Conservation (phyloP, 306 rosid species). For the Acacia acuminata region DNA sequence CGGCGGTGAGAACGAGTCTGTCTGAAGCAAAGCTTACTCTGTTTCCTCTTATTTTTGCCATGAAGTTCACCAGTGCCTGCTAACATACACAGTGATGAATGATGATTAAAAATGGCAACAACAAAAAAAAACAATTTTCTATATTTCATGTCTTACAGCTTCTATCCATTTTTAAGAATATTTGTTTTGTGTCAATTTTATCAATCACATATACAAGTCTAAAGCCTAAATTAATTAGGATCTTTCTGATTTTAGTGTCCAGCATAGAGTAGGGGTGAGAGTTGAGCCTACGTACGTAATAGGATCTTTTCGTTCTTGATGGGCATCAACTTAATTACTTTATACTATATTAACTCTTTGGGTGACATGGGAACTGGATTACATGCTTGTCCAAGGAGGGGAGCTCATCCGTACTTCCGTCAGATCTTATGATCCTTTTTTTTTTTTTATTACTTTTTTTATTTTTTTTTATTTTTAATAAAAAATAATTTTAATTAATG, state of each 20-base stretch:
- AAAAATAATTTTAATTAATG: too few species aligned
- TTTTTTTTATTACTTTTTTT: too few species aligned
- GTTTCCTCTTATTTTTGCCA: conserved; percentile 70
- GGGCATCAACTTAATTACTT: too few species aligned
- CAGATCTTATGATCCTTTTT: too few species aligned
- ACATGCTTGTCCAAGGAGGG: too few species aligned
- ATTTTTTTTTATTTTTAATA: too few species aligned
- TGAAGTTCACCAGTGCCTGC: conserved; percentile 64
- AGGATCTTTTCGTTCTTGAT: too few species aligned
- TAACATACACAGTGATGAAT: background rate
- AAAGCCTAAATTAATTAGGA: background rate
- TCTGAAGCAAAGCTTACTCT: conserved; percentile 43
- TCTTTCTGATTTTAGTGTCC: background rate
- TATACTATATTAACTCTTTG: background rate
- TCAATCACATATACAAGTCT: background rate
- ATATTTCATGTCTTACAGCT: background rate
- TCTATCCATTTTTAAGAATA: background rate
- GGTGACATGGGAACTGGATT: too few species aligned
- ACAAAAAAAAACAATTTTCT: background rate
- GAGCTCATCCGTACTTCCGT: too few species aligned
- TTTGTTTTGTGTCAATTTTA: background rate
- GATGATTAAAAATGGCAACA: background rate
- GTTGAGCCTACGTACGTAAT: too few species aligned
- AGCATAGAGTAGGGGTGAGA: background rate
- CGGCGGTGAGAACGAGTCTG: conserved; percentile 80